A percentile compares a stretch with the other conserved stretches of the same genome.
These are phyloP conservation scores for Fusarium praegraminearum DNA, from an alignment of 2,329 filamentous ascomycete species.

Conservation along the genomic window DNA sequence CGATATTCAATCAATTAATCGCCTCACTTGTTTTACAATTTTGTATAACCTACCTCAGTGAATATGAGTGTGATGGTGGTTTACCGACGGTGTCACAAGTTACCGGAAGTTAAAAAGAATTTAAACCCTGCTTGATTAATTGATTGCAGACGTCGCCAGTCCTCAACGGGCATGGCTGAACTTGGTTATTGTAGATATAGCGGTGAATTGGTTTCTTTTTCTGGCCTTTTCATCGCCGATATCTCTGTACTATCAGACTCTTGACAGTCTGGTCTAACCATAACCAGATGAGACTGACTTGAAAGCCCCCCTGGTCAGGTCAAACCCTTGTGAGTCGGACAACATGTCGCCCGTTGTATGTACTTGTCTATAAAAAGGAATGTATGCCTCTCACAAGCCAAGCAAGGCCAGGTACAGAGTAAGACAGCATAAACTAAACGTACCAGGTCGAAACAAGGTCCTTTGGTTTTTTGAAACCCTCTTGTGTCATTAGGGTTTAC, in stretches of 20 bases:
- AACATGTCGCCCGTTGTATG: constrained; percentile 2
- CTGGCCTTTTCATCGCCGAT: neutral
- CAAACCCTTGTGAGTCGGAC: constrained; percentile 15
- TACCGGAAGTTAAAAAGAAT: constrained; percentile 9
- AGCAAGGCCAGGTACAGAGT: constrained; percentile 1
- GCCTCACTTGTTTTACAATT: constrained; percentile 1
- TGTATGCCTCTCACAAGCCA: constrained; percentile 13
- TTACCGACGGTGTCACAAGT: neutral
- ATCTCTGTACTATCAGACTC: neutral
- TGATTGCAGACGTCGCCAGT: constrained; percentile 9
- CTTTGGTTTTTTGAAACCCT: neutral
- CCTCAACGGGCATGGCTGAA: constrained; percentile 5
- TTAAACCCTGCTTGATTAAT: constrained; percentile 1
- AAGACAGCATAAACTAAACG: constrained; percentile 2
- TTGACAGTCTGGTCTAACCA: neutral
- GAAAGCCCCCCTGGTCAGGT: neutral
- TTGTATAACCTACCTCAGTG: no score
- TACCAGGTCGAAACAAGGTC: constrained; percentile 1
- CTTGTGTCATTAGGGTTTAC: neutral
- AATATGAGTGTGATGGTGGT: neutral
- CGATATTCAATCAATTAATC: constrained; percentile 4
- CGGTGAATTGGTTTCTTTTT: neutral
- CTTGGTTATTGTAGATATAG: neutral
- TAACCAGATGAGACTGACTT: neutral
- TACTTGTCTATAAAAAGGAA: constrained; percentile 30